Evolutionary conservation across 129 eudicot species (phyloP), one percentile per base, ranked within the genome.

Genomic region (Pseudognaphalium luteoalbum): DNA sequence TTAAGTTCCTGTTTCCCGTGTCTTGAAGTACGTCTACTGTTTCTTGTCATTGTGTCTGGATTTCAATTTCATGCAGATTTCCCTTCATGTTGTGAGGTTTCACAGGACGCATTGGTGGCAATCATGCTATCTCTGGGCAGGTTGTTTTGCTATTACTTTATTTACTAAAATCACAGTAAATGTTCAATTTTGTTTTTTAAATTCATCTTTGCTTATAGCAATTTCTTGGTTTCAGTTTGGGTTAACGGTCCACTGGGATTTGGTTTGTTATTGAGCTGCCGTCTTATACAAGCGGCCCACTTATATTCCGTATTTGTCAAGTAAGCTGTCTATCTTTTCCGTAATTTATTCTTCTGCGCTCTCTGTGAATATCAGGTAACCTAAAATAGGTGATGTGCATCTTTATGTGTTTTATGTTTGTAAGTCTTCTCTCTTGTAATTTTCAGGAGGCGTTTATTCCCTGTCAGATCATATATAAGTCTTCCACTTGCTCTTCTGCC

Each of bases 121-220:
- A 20, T 90, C 96, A 51, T 92, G 98, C 84, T 90, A 92, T 82
- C 32, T 92, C 71, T 92, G 98, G 97, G 92, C 88, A 83, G 96
- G 98, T 92, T 47, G 75, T 22, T 73, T 73, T 50, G 33, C 33
- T 35, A 22, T 68, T 74, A 30, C 30, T 52, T 44, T 72, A n/a
- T 71, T 60, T 39, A 56, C 59, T 34, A 42, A 44, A 65, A 2
- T 75, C 30, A 67, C 29, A 30, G 2, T n/a, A 59, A 41, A 14
- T 35, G 52, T 76, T 78, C 74, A 59, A 71, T 68, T 77, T 30
- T 34, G 59, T 37, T 59, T 54, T 54, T 62, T 37, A 12, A 61
- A 82, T 42, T 81, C 65, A 62, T 61, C 11, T 42, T 54, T 39
- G 32, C 63, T 56, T 67, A 51, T 51, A 44, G 62, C 37, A 61